These are phyloP conservation scores for Penicillium polonicum DNA, from an alignment of 2,329 filamentous ascomycete genomes.

Conservation along the genomic window DNA sequence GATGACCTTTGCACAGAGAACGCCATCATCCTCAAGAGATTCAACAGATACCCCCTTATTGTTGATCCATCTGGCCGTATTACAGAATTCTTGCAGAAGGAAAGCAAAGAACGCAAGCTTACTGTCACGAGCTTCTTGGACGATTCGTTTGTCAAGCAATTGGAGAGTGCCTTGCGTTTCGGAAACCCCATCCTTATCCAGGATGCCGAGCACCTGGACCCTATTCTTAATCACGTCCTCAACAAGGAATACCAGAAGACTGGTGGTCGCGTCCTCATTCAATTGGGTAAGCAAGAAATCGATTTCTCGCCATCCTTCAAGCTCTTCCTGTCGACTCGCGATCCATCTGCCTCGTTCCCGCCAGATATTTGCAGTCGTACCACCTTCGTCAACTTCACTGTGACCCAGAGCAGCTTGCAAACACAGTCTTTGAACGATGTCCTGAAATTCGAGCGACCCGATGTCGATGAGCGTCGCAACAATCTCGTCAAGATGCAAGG, in stretches of 20 bases:
- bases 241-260: conserved; percentile 99
- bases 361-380: conserved; percentile 98
- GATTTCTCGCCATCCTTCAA: conserved; percentile 97
- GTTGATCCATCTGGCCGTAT: conserved; percentile 95
- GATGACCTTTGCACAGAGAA: conserved; percentile 99
- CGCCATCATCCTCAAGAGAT: conserved; percentile 93
- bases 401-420: conserved; percentile 97
- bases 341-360: conserved; percentile 92
- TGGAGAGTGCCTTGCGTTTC: conserved; percentile 94
- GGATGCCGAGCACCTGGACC: conserved; percentile 94
- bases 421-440: conserved; percentile 98
- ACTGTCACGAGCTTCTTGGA: conserved; percentile 98
- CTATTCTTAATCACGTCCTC: conserved; percentile 95
- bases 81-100: conserved; percentile 91
- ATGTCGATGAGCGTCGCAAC: conserved; percentile 92
- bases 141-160: conserved; percentile 95
- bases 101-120: conserved; percentile 87
- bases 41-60: conserved; percentile 97
- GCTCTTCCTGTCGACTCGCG: conserved; percentile 89
- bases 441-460: conserved; percentile 92
- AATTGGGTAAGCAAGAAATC: conserved; percentile 97
- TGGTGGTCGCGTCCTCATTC: conserved; percentile 93
- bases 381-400: conserved; percentile 98
- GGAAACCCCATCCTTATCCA: conserved; percentile 98
- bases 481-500: conserved; percentile 99